Evolutionary conservation across 768 basidiomycete genomes (phyloP).

Genomic region (Podaxis sp.): DNA sequence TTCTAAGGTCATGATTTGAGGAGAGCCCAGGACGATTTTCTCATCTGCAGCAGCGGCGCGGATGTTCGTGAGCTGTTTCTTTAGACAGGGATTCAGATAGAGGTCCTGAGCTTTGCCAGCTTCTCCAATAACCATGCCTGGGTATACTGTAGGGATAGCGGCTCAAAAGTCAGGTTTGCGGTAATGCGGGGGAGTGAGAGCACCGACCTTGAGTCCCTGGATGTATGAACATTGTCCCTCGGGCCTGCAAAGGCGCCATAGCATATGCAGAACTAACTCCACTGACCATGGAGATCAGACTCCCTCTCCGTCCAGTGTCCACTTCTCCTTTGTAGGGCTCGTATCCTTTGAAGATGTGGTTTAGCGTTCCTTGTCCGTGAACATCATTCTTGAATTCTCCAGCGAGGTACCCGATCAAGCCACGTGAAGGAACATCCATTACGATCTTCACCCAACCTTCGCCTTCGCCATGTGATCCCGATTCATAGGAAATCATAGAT

Average conservation of each 20-base stretch:
- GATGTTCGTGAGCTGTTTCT: constrained; percentile 52
- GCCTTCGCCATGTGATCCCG: constrained; percentile 33
- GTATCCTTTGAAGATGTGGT: constrained; percentile 53
- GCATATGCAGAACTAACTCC: constrained; percentile 43
- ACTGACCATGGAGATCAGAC: constrained; percentile 45
- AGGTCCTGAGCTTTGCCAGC: constrained; percentile 44
- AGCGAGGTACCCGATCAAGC: constrained; percentile 52
- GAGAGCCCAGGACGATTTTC: constrained; percentile 42
- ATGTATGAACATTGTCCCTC: constrained; percentile 46
- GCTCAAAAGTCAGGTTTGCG: background rate
- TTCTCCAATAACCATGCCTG: constrained; percentile 43
- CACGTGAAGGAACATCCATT: constrained; percentile 48
- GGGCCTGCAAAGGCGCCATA: constrained; percentile 49
- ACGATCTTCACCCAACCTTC: constrained; percentile 48
- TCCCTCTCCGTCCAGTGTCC: constrained; percentile 48
- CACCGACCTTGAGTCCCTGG: constrained; percentile 40
- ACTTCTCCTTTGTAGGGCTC: constrained; percentile 27
- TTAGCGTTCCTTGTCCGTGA: constrained; percentile 52
- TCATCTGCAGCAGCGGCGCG: constrained; percentile 49
- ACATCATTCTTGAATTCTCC: constrained; percentile 54
- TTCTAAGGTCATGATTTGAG: constrained; percentile 43
- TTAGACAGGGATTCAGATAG: constrained; percentile 46
- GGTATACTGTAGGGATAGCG: background rate
- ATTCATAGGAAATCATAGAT: constrained; percentile 46
- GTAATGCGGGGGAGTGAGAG: background rate